A percentile compares a stretch with the other conserved stretches of the same genome.
Conservation (phyloP, 768 basidiomycete species). For the Chalciporus chontae region DNA sequence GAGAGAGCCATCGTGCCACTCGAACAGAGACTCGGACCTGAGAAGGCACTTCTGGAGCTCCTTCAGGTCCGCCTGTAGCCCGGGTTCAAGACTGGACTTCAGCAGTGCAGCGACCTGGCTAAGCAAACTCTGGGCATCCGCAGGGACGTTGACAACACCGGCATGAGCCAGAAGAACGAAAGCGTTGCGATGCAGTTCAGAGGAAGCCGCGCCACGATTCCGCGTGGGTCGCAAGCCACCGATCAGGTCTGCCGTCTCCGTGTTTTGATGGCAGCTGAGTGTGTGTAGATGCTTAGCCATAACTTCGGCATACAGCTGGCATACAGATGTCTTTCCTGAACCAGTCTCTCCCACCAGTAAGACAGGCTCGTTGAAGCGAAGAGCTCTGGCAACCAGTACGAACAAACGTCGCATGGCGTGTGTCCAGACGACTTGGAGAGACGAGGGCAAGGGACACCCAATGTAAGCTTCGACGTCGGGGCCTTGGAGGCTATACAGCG, state of each 20-base stretch:
- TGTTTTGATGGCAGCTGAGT: constrained; percentile 97
- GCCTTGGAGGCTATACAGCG: constrained; percentile 60
- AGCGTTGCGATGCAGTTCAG: constrained; percentile 46
- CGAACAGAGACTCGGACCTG: constrained; percentile 74
- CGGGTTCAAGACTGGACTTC: constrained; percentile 29
- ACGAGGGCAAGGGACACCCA: constrained; percentile 49
- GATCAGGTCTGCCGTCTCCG: constrained; percentile 95
- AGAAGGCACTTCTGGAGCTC: constrained; percentile 44
- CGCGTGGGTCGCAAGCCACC: constrained; percentile 89
- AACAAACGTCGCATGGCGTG: constrained; percentile 89
- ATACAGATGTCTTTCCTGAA: constrained; percentile 95
- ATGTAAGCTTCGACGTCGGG: constrained; percentile 47
- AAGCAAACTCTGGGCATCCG: constrained; percentile 26
- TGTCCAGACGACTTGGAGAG: constrained; percentile 79
- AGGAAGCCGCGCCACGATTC: constrained; percentile 58
- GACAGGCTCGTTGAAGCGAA: constrained; percentile 90
- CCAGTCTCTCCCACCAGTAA: constrained; percentile 97
- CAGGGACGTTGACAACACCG: constrained; percentile 31
- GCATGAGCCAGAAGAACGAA: constrained; percentile 37
- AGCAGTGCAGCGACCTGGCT: constrained; percentile 20
- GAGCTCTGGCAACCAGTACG: constrained; percentile 75
- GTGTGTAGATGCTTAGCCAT: constrained; percentile 57
- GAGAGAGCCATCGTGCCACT: constrained; percentile 97
- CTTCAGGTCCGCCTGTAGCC: constrained; percentile 33
- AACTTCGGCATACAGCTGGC: constrained; percentile 80